phyloP scores from a whole-genome alignment of 305 asterid genomes.

The Fraxinus velutina region DNA sequence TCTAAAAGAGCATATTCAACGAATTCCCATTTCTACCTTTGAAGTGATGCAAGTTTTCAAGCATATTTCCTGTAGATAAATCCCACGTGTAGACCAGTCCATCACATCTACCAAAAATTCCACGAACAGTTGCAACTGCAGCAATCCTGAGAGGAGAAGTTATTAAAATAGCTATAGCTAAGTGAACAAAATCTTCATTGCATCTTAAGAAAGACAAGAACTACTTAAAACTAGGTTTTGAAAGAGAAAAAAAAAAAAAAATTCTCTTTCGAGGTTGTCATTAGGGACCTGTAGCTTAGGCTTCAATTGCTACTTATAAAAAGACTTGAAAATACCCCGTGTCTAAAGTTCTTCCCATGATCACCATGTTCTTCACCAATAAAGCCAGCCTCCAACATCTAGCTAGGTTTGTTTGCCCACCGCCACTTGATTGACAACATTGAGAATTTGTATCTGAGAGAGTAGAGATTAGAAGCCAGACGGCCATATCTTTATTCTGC shows the following conservation, averaged over 20 bases:
- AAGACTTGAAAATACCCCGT: conserved; percentile 44
- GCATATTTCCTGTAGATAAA: conserved; percentile 65
- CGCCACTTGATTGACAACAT: conserved; percentile 29
- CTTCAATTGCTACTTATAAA: not conserved
- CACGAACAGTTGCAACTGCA: conserved; percentile 54
- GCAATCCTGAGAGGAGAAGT: conserved; percentile 46
- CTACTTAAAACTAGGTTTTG: not conserved
- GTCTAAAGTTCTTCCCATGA: conserved; percentile 62
- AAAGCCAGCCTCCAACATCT: conserved; percentile 77
- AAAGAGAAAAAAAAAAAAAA: not conserved
- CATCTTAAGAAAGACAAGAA: not conserved
- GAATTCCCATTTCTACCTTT: conserved; percentile 42
- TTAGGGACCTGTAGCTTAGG: not conserved
- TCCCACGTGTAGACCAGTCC: conserved; percentile 81
- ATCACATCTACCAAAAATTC: conserved; percentile 70
- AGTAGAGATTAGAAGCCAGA: conserved; percentile 76
- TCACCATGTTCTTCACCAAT: conserved; percentile 58
- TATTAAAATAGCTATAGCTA: conserved; percentile 7
- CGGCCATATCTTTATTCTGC: conserved; percentile 54
- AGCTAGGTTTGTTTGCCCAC: conserved; percentile 28
- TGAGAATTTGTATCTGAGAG: conserved; percentile 39
- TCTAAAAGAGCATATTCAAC: not conserved
- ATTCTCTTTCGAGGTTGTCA: not conserved
- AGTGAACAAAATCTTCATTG: not conserved
- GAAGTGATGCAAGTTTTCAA: conserved; percentile 56